These are phyloP conservation scores for Potentilla sterilis DNA, from an alignment of 306 rosid genomes.

Conservation along the genomic window DNA sequence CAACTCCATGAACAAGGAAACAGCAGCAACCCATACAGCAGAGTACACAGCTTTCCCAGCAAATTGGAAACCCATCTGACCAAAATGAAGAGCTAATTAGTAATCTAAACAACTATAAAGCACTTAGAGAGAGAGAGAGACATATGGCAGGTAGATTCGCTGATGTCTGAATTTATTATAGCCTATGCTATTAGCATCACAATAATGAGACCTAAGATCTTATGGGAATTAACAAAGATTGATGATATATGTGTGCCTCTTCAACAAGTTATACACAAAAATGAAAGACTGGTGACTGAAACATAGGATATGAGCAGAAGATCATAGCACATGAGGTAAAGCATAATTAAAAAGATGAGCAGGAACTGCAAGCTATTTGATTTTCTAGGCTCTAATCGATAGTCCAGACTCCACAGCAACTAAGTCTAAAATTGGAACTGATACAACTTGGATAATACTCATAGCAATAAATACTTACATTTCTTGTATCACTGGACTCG, in stretches of 20 bases:
- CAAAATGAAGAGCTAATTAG: constrained; percentile 23
- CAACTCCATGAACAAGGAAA: constrained; percentile 90
- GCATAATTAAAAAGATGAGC: not conserved
- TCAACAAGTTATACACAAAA: not conserved
- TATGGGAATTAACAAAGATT: not conserved
- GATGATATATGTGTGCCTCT: not conserved
- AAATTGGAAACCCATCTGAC: constrained; percentile 95
- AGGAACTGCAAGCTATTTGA: not conserved
- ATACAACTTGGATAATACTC: not conserved
- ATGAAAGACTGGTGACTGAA: not conserved
- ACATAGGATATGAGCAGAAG: not conserved
- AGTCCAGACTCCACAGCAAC: too few relatives aligned
- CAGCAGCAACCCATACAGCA: constrained; percentile 94
- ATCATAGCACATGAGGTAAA: not conserved
- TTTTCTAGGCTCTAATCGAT: too few relatives aligned
- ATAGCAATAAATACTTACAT: constrained; percentile 38
- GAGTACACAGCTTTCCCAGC: constrained; percentile 88
- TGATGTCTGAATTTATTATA: not conserved
- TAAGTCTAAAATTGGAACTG: not conserved
- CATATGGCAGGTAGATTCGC: not conserved
- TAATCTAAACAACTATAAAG: constrained; percentile 12
- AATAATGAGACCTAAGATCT: not conserved
- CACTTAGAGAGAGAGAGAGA: not conserved
- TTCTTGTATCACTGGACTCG: constrained; percentile 70
- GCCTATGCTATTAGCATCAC: not conserved